Percentiles rank a stretch among this genome's conserved stretches.
Evolutionary conservation across 2,329 filamentous ascomycete species (phyloP).

Genomic region (Beauveria bassiana): DNA sequence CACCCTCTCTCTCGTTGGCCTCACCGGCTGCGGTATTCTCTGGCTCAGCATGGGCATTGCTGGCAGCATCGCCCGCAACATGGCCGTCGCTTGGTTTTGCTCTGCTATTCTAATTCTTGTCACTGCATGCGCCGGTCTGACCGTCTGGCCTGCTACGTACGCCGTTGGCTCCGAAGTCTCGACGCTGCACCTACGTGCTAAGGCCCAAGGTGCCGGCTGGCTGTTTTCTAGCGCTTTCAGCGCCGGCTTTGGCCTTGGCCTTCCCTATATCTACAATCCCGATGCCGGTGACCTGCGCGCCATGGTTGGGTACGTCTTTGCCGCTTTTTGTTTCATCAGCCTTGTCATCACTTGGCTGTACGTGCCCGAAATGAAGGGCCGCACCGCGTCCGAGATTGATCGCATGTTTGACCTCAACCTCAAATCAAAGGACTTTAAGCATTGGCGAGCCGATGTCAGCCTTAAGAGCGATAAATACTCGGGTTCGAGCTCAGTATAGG

Average conservation of each 20-base stretch:
- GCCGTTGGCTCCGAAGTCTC: conserved; percentile 35
- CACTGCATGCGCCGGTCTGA: conserved; percentile 33
- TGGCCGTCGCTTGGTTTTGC: conserved; percentile 23
- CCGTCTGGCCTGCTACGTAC: conserved; percentile 35
- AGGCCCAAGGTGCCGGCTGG: conserved; percentile 37
- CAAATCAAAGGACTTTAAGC: conserved; percentile 20
- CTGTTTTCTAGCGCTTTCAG: conserved; percentile 31
- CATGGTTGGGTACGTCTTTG: conserved; percentile 34
- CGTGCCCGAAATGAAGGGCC: conserved; percentile 46
- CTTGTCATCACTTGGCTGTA: conserved; percentile 32
- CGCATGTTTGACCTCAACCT: conserved; percentile 25
- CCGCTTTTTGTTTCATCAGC: conserved; percentile 27
- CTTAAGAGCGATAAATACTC: not conserved
- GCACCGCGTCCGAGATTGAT: conserved; percentile 41
- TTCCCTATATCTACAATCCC: conserved; percentile 44
- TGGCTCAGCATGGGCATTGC: conserved; percentile 41
- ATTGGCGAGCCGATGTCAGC: not conserved
- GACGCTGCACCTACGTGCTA: conserved; percentile 34
- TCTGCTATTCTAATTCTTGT: conserved; percentile 34
- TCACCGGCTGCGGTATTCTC: conserved; percentile 25
- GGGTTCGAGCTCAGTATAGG: not conserved
- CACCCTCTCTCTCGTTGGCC: conserved; percentile 27
- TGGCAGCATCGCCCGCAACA: conserved; percentile 31
- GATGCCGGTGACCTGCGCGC: conserved; percentile 30
- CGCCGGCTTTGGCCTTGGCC: conserved; percentile 35